Conservation (phyloP, 2,329 filamentous ascomycete genomes). For the Calonectria multiphialidica region DNA sequence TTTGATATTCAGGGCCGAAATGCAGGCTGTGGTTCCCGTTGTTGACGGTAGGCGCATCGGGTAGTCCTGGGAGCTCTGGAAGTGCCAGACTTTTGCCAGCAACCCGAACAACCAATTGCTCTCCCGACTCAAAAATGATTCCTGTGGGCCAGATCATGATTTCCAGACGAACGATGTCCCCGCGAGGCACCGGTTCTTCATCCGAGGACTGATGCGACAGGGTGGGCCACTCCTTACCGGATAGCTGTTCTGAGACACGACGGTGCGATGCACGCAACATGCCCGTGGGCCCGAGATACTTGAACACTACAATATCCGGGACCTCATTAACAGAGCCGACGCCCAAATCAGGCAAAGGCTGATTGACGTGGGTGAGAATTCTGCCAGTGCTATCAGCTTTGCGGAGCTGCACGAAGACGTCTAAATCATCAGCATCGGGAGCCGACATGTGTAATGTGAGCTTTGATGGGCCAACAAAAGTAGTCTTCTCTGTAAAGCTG, state of each 20-base stretch:
- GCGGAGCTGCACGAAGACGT: not conserved
- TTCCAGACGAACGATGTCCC: not conserved
- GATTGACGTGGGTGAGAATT: not conserved
- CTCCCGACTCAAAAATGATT: not conserved
- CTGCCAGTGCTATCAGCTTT: not conserved
- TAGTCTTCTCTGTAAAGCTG: not conserved
- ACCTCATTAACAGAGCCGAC: not conserved
- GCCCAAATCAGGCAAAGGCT: not conserved
- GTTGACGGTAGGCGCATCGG: not conserved
- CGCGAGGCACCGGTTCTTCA: not conserved
- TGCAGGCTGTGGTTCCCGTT: not conserved
- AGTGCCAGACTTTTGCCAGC: not conserved
- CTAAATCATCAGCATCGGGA: not conserved
- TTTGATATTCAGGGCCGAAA: not conserved
- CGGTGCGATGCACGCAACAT: not conserved
- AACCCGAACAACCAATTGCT: not conserved
- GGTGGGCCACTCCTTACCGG: not conserved
- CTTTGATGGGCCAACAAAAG: not conserved
- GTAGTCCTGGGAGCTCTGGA: not conserved
- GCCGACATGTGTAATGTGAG: not conserved
- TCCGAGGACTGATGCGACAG: not conserved
- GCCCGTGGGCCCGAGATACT: not conserved
- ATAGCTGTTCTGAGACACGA: not conserved
- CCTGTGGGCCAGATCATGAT: not conserved
- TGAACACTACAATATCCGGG: not conserved